A percentile compares a stretch with the other conserved stretches of the same genome.
Evolutionary conservation across 2,329 filamentous ascomycete genomes (phyloP).

Genomic region (Metarhizium brunneum): DNA sequence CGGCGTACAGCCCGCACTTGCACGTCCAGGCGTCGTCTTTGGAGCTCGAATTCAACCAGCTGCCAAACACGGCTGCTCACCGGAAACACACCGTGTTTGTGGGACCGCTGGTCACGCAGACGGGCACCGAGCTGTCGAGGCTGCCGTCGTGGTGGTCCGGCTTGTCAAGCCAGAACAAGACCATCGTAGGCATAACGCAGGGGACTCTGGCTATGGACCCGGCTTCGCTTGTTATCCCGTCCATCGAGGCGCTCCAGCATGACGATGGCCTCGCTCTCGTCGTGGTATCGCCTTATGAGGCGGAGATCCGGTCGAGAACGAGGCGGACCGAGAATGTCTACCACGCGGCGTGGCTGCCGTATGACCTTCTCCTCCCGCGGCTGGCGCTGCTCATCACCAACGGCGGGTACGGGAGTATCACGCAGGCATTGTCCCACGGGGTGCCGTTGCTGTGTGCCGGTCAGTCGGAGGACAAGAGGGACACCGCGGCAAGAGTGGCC

Average conservation of each 20-base stretch:
- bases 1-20: conserved; percentile 26
- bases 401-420: conserved; percentile 28
- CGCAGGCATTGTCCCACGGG: conserved; percentile 24
- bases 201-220: conserved; percentile 28
- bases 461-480: conserved; percentile 27
- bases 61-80: conserved; percentile 14
- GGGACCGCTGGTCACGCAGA: conserved; percentile 23
- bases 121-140: conserved; percentile 4
- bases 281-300: conserved; percentile 21
- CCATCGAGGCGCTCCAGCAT: conserved; percentile 21
- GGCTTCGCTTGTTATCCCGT: conserved; percentile 25
- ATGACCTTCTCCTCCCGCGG: conserved; percentile 23
- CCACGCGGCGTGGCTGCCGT: conserved; percentile 26
- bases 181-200: conserved; percentile 27
- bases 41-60: conserved; percentile 20
- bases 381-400: conserved; percentile 26
- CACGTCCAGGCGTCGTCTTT: conserved; percentile 29
- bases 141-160: conserved; percentile 25
- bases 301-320: conserved; percentile 14
- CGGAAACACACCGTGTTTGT: conserved; percentile 18
- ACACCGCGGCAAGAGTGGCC: conserved; percentile 23
- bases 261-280: conserved; percentile 21
- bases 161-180: conserved; percentile 13
- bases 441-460: conserved; percentile 27
- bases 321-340: conserved; percentile 18